Percentiles rank a stretch among this genome's conserved stretches.
Conservation (phyloP, 345 rosid genomes). For the Citropsis articulata region DNA sequence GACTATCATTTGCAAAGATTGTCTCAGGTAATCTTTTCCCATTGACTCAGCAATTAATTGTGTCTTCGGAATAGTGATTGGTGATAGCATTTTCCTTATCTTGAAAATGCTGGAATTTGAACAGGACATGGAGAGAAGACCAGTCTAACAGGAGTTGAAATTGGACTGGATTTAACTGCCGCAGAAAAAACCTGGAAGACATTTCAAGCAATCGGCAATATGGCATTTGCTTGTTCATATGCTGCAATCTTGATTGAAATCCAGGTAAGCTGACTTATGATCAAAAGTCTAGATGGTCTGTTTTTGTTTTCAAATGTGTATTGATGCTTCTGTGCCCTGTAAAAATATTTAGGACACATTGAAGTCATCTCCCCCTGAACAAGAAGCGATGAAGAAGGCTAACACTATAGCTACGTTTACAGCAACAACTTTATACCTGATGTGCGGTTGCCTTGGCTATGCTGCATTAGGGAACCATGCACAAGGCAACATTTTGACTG, state of each 20-base stretch:
- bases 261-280: constrained; percentile 8
- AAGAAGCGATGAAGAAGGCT: constrained; percentile 51
- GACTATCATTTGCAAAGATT: constrained; percentile 42
- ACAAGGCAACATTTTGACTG: constrained; percentile 20
- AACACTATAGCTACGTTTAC: constrained; percentile 30
- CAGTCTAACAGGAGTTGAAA: constrained; percentile 19
- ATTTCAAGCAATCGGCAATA: constrained; percentile 24
- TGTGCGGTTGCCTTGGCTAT: constrained; percentile 9
- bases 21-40: constrained; percentile 7
- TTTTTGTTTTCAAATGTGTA: background rate
- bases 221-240: constrained; percentile 26
- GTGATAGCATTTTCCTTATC: background rate
- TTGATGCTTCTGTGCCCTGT: background rate
- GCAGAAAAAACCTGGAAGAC: constrained; percentile 21
- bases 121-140: constrained; percentile 16
- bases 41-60: too few relatives aligned
- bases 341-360: constrained; percentile 38
- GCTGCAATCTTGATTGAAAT: constrained; percentile 21
- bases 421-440: constrained; percentile 45
- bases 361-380: constrained; percentile 50
- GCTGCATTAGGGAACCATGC: constrained; percentile 19
- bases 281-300: background rate
- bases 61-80: background rate
- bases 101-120: background rate
- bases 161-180: constrained; percentile 18